Conservation (phyloP, 371 early-diverging fungal genomes). For the Rhizopus microsporus region DNA sequence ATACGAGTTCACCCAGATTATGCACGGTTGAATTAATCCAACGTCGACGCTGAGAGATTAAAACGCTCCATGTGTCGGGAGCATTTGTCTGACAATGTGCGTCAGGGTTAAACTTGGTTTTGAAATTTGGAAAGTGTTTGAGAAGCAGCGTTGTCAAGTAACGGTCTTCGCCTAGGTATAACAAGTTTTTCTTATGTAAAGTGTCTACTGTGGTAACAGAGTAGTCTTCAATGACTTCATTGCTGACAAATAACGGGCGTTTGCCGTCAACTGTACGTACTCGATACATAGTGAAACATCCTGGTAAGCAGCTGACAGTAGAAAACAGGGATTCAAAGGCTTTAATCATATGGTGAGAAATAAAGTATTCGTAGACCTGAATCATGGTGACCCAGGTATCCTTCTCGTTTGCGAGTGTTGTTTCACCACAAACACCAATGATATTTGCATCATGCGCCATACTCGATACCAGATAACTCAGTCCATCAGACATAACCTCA, state of each 20-base stretch:
- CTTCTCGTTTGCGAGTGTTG: slow-evolving; percentile 76
- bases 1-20: slow-evolving; percentile 87
- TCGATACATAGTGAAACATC: slow-evolving; percentile 92
- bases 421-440: slow-evolving; percentile 82
- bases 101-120: slow-evolving; percentile 90
- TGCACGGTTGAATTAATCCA: slow-evolving; percentile 98
- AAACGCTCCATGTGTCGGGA: slow-evolving; percentile 89
- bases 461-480: slow-evolving; percentile 61
- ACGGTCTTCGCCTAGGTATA: slow-evolving; percentile 52
- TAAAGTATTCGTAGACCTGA: slow-evolving; percentile 77
- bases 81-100: slow-evolving; percentile 94
- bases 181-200: slow-evolving; percentile 91
- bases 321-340: slow-evolving; percentile 81
- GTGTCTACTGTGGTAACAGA: slow-evolving; percentile 92
- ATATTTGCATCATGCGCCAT: slow-evolving; percentile 75
- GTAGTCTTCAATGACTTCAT: slow-evolving; percentile 89
- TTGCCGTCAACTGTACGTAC: slow-evolving; percentile 75
- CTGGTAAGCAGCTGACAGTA: slow-evolving; percentile 83
- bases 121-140: slow-evolving; percentile 94
- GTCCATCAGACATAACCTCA: slow-evolving; percentile 60
- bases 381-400: slow-evolving; percentile 47
- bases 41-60: slow-evolving; percentile 93
- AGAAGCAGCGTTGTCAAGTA: slow-evolving; percentile 89
- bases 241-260: slow-evolving; percentile 86
- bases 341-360: slow-evolving; percentile 78